Base-by-base conservation (phyloP, 495 filamentous ascomycete species). In the Lophiotrema nucula region DNA sequence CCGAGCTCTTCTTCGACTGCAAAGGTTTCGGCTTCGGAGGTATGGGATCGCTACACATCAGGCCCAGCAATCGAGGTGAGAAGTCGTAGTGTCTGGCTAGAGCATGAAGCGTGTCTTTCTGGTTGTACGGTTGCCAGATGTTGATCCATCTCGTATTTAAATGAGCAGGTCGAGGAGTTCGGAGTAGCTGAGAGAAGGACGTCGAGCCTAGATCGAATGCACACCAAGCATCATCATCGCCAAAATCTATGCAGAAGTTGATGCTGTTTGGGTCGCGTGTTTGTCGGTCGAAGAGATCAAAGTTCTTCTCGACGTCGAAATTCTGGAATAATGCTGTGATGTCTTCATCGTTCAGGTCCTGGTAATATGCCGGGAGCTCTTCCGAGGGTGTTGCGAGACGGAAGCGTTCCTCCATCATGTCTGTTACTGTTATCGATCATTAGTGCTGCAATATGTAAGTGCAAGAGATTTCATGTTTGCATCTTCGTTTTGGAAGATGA, bases 201-300 rank as follows among this genome's bases (percentile, higher is more conserved):
- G 68, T 59, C 0, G 66, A 58, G 0, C 72, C 62, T 26, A 90
- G 57, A 67, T 92, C 74, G 28, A 82, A 80, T 3, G 81, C 83
- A 60, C 82, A 83, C 62, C 73, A 81, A 15, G 86, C 85, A 59
- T 78, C 74, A 11, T 84, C 75, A 21, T 78, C 77, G 26, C 85
- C 83, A 69, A 90, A 90, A 50, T 90, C 85, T 13, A 92, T 74
- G 18, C 87, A 80, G 63, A 92, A 90, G 53, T 64, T 69, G n/a
- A 31, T 60, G 45, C 55, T 61, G 10, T 42, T 41, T 6, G 66
- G 60, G 44, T 54, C 56, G 22, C 59, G 41, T 13, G 54, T 55
- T 42, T 64, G 47, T 12, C 54, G 19, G 23, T 66, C 64, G 24
- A 66, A 62, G 2, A 28, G 43, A 2, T 66, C 58, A 45, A 58